Evolutionary conservation across 768 basidiomycete species (phyloP).

Genomic region (Crucibulum laeve): DNA sequence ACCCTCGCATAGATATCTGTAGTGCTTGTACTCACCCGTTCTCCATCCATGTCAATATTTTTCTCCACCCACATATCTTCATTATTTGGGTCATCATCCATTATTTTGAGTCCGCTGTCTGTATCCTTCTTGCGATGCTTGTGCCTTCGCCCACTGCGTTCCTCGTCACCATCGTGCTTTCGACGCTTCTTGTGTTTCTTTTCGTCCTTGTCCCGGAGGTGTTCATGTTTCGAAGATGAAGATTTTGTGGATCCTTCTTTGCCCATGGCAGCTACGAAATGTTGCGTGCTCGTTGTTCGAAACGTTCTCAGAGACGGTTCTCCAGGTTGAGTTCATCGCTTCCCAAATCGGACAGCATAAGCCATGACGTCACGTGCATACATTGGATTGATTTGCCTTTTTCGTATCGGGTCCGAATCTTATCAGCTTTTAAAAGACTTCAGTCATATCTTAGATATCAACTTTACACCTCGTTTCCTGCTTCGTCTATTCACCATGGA

Average conservation of each 20-base stretch:
- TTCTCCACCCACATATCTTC: slow-evolving; percentile 87
- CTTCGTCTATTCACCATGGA: slow-evolving; percentile 19
- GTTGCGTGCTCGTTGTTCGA: neutral
- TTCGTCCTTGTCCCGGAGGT: slow-evolving; percentile 34
- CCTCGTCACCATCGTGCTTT: slow-evolving; percentile 39
- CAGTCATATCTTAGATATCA: neutral
- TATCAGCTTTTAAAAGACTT: neutral
- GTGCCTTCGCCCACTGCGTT: slow-evolving; percentile 20
- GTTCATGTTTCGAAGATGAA: slow-evolving; percentile 28
- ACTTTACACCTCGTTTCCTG: neutral
- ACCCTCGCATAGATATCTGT: slow-evolving; percentile 8
- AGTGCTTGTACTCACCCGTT: slow-evolving; percentile 47
- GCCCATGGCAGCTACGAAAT: slow-evolving; percentile 7
- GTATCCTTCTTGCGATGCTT: slow-evolving; percentile 40
- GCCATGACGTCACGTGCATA: slow-evolving; percentile 17
- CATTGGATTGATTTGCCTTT: neutral
- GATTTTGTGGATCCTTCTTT: slow-evolving; percentile 10
- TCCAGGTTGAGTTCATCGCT: neutral
- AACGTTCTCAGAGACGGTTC: no score
- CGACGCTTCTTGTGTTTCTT: slow-evolving; percentile 52
- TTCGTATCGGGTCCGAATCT: neutral
- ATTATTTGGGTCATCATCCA: slow-evolving; percentile 73
- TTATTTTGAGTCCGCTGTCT: slow-evolving; percentile 37
- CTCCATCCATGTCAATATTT: slow-evolving; percentile 76
- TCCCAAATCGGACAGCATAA: neutral